These are phyloP conservation scores for Saksenaea vasiformis DNA, from an alignment of 371 early-diverging fungal species.

Conservation along the genomic window DNA sequence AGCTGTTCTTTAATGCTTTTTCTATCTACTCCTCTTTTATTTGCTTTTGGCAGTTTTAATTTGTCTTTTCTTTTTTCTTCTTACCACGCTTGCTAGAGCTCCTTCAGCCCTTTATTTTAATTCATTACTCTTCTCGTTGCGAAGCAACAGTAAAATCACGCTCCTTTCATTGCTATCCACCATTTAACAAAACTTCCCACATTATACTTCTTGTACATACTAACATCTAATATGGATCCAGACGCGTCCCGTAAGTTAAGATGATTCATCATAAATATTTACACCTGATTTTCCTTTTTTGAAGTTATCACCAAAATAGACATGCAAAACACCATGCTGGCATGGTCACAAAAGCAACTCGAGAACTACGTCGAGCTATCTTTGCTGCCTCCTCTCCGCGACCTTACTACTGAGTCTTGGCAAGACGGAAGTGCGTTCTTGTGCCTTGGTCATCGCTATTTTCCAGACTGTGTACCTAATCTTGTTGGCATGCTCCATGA, in stretches of 20 bases:
- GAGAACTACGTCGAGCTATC: conserved; percentile 27
- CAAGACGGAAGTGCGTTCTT: conserved; percentile 23
- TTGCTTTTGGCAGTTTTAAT: conserved; percentile 6
- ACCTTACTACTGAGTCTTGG: conserved; percentile 11
- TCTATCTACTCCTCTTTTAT: conserved; percentile 1
- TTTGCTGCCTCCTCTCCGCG: conserved; percentile 19
- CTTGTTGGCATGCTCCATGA: conserved; percentile 15
- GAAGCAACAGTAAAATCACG: conserved; percentile 3
- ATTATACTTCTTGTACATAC: conserved; percentile 4
- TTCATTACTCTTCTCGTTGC: not conserved
- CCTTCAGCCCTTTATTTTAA: not conserved
- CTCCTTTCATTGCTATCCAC: conserved; percentile 2
- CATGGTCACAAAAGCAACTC: conserved; percentile 43
- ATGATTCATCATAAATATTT: not conserved
- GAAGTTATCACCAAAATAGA: conserved; percentile 7
- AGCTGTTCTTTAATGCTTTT: conserved; percentile 4
- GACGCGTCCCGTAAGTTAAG: conserved; percentile 1
- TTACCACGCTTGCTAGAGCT: not conserved
- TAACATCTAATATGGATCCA: conserved; percentile 4
- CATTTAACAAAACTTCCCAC: not conserved
- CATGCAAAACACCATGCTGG: conserved; percentile 33
- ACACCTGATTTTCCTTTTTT: conserved; percentile 2
- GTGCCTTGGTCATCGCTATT: conserved; percentile 40
- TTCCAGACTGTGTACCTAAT: conserved; percentile 28
- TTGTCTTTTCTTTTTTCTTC: conserved; percentile 1